These are phyloP conservation scores for Wickerhamomyces silvicola DNA, from an alignment of 805 yeast species.

Conservation along the genomic window DNA sequence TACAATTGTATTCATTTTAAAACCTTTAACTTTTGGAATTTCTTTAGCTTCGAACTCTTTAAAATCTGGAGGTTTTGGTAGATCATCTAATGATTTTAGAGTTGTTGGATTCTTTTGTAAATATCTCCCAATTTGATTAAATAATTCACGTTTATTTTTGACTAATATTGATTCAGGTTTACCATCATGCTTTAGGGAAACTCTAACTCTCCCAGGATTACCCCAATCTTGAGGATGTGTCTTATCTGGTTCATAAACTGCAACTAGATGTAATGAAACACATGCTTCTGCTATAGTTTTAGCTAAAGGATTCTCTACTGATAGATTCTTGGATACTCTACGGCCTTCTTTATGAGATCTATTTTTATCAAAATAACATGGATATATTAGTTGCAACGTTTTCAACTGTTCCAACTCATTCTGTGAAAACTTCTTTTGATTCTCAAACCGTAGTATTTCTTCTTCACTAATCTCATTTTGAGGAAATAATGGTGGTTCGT, in stretches of 20 bases:
- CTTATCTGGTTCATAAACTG: slow-evolving; percentile 70
- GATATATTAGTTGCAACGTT: slow-evolving; percentile 72
- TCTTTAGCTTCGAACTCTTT: slow-evolving; percentile 47
- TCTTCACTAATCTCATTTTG: slow-evolving; percentile 8
- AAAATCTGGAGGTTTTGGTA: slow-evolving; percentile 62
- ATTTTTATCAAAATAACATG: slow-evolving; percentile 82
- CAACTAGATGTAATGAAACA: slow-evolving; percentile 25
- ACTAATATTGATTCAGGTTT: slow-evolving; percentile 28
- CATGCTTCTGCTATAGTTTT: slow-evolving; percentile 74
- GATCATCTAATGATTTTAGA: slow-evolving; percentile 50
- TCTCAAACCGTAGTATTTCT: slow-evolving; percentile 15
- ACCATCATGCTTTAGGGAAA: slow-evolving; percentile 52
- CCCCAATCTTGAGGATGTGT: slow-evolving; percentile 96
- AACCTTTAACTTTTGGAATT: slow-evolving; percentile 78
- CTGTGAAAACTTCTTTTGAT: slow-evolving; percentile 31
- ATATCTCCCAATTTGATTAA: slow-evolving; percentile 53
- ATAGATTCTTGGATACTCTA: slow-evolving; percentile 59
- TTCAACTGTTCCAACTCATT: slow-evolving; percentile 61
- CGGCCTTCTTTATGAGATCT: slow-evolving; percentile 79
- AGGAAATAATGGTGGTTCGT: slow-evolving; percentile 26
- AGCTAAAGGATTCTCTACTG: slow-evolving; percentile 86
- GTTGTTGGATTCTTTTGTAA: slow-evolving; percentile 66
- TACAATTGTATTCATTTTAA: slow-evolving; percentile 77
- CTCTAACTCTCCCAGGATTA: slow-evolving; percentile 92
- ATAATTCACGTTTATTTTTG: slow-evolving; percentile 58